Evolutionary conservation across 1,139 yeast genomes (phyloP).

Genomic region (Eremothecium cymbalariae): DNA sequence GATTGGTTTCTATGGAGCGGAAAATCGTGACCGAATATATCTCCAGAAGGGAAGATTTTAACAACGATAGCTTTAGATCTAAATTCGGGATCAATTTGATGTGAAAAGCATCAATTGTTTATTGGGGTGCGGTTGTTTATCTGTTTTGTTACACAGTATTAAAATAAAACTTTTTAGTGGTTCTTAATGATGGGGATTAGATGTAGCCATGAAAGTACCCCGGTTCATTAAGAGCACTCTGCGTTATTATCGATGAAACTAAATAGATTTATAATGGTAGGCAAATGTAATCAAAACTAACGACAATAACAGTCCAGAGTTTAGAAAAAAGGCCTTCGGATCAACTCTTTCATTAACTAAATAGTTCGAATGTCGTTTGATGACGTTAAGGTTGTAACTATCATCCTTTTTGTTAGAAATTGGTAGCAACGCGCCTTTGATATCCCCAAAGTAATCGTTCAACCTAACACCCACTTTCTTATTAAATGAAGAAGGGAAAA

Average conservation of each 20-base stretch:
- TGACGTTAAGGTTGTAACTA: neutral
- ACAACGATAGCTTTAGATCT: constrained; percentile 31
- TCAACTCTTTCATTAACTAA: neutral
- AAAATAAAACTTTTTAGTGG: neutral
- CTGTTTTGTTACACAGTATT: neutral
- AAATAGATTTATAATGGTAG: constrained; percentile 6
- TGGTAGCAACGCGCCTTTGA: constrained; percentile 8
- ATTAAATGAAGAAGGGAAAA: constrained; percentile 20
- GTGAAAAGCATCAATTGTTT: neutral
- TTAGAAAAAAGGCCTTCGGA: constrained; percentile 3
- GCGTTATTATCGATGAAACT: neutral
- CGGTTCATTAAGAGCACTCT: too few species aligned
- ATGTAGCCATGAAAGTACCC: too few species aligned
- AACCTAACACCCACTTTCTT: constrained; percentile 9
- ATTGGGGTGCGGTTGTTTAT: neutral
- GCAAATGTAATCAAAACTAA: constrained; percentile 7
- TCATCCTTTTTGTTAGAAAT: constrained; percentile 8
- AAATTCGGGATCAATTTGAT: constrained; percentile 18
- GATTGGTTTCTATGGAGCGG: constrained; percentile 60
- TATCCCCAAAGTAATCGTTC: neutral
- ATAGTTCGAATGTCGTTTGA: neutral
- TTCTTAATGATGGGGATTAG: neutral
- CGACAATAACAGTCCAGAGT: constrained; percentile 4
- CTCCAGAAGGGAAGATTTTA: constrained; percentile 62
- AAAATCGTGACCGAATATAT: constrained; percentile 61